These are phyloP conservation scores for Colletotrichum sp. DNA, from an alignment of 2,329 filamentous ascomycete genomes.

Conservation along the genomic window DNA sequence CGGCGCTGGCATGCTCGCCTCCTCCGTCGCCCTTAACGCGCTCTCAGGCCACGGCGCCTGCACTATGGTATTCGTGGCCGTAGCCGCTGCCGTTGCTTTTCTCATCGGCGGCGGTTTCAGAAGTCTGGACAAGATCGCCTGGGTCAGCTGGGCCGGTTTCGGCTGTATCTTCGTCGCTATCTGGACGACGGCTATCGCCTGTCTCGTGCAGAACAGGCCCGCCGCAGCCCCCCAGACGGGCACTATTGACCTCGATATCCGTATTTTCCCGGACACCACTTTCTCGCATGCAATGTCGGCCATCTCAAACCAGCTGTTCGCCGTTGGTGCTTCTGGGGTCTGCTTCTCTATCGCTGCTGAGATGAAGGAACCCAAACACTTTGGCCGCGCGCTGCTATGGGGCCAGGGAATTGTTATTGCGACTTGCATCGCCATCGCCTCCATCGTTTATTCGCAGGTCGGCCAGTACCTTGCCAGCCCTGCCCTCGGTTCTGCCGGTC, in stretches of 20 bases:
- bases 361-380: neutral
- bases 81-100: neutral
- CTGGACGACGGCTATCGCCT: neutral
- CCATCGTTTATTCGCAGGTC: neutral
- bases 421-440: neutral
- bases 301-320: neutral
- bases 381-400: neutral
- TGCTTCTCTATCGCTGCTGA: neutral
- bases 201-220: neutral
- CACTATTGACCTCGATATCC: neutral
- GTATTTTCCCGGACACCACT: neutral
- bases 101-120: neutral
- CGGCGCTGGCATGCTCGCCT: neutral
- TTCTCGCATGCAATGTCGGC: neutral
- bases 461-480: neutral
- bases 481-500: neutral
- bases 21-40: neutral
- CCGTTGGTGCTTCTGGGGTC: neutral
- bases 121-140: neutral
- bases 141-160: neutral
- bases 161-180: neutral
- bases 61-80: neutral
- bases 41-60: neutral
- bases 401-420: neutral
- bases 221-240: neutral